phyloP scores from a whole-genome alignment of 179 eudicot genomes.

The Beta corolliflora region DNA sequence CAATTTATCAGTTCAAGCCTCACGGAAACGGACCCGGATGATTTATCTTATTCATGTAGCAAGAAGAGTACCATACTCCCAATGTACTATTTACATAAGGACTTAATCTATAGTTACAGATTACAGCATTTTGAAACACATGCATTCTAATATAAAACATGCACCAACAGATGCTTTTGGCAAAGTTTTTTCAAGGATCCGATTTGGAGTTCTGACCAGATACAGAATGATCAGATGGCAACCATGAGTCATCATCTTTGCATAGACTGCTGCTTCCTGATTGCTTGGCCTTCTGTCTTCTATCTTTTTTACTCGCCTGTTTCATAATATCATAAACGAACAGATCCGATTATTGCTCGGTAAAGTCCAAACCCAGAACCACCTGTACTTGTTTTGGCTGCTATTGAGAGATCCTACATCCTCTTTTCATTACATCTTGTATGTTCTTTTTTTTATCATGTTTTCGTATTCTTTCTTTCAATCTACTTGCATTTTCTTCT shows the following conservation, averaged over 20 bases:
- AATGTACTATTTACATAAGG: constrained; percentile 21
- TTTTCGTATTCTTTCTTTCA: too few species aligned
- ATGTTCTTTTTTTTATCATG: too few species aligned
- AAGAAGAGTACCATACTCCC: background rate
- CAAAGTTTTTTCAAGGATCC: constrained; percentile 2
- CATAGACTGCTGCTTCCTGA: constrained; percentile 21
- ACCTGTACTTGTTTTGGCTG: too few species aligned
- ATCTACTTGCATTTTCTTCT: too few species aligned
- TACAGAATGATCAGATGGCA: constrained; percentile 15
- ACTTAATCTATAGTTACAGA: constrained; percentile 12
- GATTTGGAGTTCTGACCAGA: constrained; percentile 29
- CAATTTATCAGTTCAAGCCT: background rate
- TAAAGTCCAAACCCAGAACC: background rate
- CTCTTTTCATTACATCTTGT: too few species aligned
- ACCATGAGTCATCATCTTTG: constrained; percentile 30
- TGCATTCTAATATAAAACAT: constrained; percentile 15
- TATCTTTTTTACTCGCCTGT: constrained; percentile 41
- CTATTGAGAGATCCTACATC: background rate
- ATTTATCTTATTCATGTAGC: background rate
- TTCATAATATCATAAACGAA: background rate
- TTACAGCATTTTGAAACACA: background rate
- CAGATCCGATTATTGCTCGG: background rate
- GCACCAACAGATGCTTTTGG: background rate
- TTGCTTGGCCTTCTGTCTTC: constrained; percentile 36
- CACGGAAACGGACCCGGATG: background rate